Evolutionary conservation across 768 basidiomycete genomes (phyloP), one percentile per base, ranked within the genome.

Genomic region (Mycena galopus): DNA sequence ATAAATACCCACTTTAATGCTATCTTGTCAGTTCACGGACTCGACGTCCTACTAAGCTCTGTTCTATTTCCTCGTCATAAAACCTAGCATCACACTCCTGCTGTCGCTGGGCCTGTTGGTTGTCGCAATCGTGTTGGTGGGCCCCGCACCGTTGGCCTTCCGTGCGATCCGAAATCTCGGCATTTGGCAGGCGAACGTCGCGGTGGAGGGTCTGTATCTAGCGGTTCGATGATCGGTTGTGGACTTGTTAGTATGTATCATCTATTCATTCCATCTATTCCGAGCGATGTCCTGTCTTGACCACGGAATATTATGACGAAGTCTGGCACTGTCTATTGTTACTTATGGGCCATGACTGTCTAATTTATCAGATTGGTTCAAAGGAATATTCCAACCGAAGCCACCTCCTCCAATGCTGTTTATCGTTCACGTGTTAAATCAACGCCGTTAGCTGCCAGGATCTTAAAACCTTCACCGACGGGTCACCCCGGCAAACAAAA

Each of bases 21-120:
- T n/a, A n/a, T 51, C 27, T 11, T 7, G 56, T 23, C 74, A 94
- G 94, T 95, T 95, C 81, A 91, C 92, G 50, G 94, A 95, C 77
- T 83, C 92, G 44, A 93, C 92, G 6, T 93, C 94, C 21, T 95
- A 94, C 80, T 93, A 93, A 83, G 92, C 94, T 0, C 86, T 96
- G 4, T 95, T 96, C 85, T 95, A 96, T 79, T 96, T 96, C 82
- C 87, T 96, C 71, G 93, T 95, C 60, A 91, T 96, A 84, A 96
- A 96, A 79, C 93, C 94, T 3, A 86, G 89, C 33, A 93, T 95
- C 79, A 94, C 94, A 1, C 81, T 96, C 30, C 82, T 92, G 21
- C 83, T 95, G 39, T 87, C 89, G 7, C 79, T 94, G 17, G 74
- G 83, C 25, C 78, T 94, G 60, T 44, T 93, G 19, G 81, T 88